Percentiles rank a stretch among this genome's conserved stretches.
These are phyloP conservation scores for Rutstroemia sp. DNA, from an alignment of 2,329 filamentous ascomycete genomes.

Conservation along the genomic window DNA sequence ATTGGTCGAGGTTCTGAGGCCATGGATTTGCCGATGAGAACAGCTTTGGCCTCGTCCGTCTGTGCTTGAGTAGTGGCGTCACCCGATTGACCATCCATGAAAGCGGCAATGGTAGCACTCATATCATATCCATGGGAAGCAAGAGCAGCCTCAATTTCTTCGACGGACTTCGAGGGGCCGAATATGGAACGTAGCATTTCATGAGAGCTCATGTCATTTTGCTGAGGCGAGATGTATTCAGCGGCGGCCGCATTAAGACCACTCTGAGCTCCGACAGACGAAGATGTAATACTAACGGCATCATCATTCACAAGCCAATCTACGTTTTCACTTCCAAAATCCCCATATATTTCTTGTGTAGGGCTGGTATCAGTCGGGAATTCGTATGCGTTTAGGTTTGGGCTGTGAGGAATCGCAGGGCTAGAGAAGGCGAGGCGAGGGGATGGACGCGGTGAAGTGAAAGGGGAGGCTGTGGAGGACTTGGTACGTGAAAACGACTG, in stretches of 20 bases:
- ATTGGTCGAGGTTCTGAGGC: conserved; percentile 63
- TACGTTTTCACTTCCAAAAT: conserved; percentile 88
- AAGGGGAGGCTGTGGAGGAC: conserved; percentile 77
- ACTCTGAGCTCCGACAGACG: conserved; percentile 58
- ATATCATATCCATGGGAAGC: conserved; percentile 88
- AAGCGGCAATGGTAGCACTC: conserved; percentile 79
- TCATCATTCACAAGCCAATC: conserved; percentile 94
- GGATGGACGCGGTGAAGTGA: conserved; percentile 87
- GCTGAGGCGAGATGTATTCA: conserved; percentile 62
- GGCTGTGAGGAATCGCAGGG: conserved; percentile 87
- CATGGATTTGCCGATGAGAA: conserved; percentile 87
- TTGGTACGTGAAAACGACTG: conserved; percentile 70
- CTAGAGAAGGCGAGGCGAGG: conserved; percentile 85
- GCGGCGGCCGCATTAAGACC: conserved; percentile 72
- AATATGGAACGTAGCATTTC: conserved; percentile 96
- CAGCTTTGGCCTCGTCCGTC: conserved; percentile 49
- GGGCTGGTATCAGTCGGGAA: conserved; percentile 78
- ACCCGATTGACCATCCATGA: conserved; percentile 67
- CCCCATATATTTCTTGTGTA: conserved; percentile 78
- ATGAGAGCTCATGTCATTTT: conserved; percentile 92
- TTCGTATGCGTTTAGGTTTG: conserved; percentile 89
- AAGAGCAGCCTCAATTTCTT: conserved; percentile 89
- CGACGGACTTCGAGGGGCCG: conserved; percentile 79
- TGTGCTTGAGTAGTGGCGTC: conserved; percentile 40
- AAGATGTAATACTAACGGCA: conserved; percentile 71